Base-by-base conservation (phyloP, 129 eudicot species). In the Ambrosia trifida region DNA sequence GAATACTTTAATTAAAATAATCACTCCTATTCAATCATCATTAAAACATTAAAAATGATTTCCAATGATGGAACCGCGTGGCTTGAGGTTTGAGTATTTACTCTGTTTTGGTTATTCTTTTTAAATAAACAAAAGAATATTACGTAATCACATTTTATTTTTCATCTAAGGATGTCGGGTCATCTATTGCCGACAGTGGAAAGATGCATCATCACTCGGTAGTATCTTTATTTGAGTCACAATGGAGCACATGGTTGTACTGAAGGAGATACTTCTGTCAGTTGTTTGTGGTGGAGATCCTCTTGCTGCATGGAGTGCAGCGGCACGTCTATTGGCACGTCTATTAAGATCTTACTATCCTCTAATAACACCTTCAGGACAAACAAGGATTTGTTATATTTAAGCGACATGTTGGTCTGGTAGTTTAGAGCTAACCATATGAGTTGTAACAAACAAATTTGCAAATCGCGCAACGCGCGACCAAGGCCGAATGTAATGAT, bases 221-320 rank as follows among this genome's bases (percentile, higher is more conserved):
- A 46, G 93, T 94, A 50, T 94, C 98, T 45, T 66, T 89, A 50
- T 94, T 94, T 56, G 98, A 87, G 71, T 94, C 97, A 57, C 98
- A 94, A 36, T 94, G 98, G 98, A 90, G 97, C 86, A 94, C 97
- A 94, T 94, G 98, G 98, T 94, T 76, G 98, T 94, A n/a, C 82
- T 94, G 32, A 84, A 93, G 65, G 98, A 94, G 86, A 87, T 94
- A 83, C 97, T 94, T 80, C 84, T 90, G 12, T 89, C 98, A 45
- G 96, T 97, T 68, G 88, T 94, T 13, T 84, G 94, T 67, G 97
- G 96, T 49, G 98, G 98, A 68, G 98, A 94, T 85, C 96, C 98
- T 77, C 98, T 89, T 68, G 87, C 96, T 76, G 98, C 97, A 12
- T 94, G 98, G 98, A 94, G 98, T 85, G 98, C 98, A 13, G 98